Evolutionary conservation across 2,329 filamentous ascomycete species (phyloP).

Genomic region (Aspergillus terreus): DNA sequence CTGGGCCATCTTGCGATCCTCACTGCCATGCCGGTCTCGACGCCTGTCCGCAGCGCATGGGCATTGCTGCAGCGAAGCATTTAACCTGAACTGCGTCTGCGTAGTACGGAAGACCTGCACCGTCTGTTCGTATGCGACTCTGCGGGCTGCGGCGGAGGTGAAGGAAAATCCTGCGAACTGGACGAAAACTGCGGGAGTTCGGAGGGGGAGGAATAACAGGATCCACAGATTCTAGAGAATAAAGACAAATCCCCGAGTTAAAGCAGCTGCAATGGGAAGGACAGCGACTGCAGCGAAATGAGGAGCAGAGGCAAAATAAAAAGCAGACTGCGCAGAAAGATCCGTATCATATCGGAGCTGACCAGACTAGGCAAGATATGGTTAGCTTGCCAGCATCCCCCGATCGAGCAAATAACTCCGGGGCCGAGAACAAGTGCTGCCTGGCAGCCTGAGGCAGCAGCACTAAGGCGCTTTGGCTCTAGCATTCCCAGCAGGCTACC

Average conservation of each 20-base stretch:
- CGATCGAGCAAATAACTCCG: slow-evolving; percentile 3
- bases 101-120: not conserved
- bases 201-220: not conserved
- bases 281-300: not conserved
- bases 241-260: too few relatives aligned
- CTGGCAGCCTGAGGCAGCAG: slow-evolving; percentile 2
- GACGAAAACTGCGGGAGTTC: not conserved
- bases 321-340: slow-evolving; percentile 1
- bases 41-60: slow-evolving; percentile 14
- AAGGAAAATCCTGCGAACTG: slow-evolving; percentile 16
- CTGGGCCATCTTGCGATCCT: slow-evolving; percentile 8
- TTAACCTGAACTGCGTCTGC: slow-evolving; percentile 4
- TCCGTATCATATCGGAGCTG: slow-evolving; percentile 4
- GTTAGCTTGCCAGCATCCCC: not conserved
- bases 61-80: slow-evolving; percentile 21
- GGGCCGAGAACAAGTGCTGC: not conserved
- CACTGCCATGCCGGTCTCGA: slow-evolving; percentile 10
- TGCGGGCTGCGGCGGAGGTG: not conserved
- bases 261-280: too few relatives aligned
- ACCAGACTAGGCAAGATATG: slow-evolving; percentile 1
- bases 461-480: slow-evolving; percentile 1
- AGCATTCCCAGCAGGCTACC: slow-evolving; percentile 1
- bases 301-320: not conserved
- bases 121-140: too few relatives aligned
- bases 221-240: too few relatives aligned